phyloP scores from a whole-genome alignment of 192 early-diverging fungal genomes.

The Coemansia sp. region DNA sequence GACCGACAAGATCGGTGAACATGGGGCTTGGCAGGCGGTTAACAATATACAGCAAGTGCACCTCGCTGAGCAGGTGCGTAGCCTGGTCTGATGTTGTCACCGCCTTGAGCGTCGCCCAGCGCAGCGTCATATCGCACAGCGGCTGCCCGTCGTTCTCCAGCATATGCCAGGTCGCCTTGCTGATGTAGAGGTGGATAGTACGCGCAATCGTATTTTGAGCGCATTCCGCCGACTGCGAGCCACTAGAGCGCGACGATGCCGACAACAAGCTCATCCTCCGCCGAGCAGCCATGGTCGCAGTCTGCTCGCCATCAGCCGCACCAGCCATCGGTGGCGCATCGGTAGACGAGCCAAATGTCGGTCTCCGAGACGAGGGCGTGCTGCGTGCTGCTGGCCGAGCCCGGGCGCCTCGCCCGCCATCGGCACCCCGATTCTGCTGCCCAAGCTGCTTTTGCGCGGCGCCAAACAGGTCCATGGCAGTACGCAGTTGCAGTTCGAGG shows the following conservation, averaged over 20 bases:
- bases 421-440: conserved; percentile 16
- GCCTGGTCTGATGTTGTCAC: conserved; percentile 88
- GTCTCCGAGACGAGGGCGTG: conserved; percentile 6
- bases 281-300: not conserved
- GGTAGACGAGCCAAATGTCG: not conserved
- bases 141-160: conserved; percentile 64
- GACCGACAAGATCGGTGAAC: conserved; percentile 64
- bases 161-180: conserved; percentile 78
- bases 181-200: conserved; percentile 62
- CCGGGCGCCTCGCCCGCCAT: not conserved
- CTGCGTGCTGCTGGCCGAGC: not conserved
- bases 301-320: not conserved
- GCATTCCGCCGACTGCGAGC: conserved; percentile 38
- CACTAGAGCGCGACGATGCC: conserved; percentile 31
- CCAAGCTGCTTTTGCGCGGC: conserved; percentile 52
- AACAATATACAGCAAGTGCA: conserved; percentile 71
- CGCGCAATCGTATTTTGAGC: conserved; percentile 61
- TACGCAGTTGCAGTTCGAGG: conserved; percentile 55
- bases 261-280: conserved; percentile 9
- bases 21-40: conserved; percentile 64
- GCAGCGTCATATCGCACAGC: conserved; percentile 73
- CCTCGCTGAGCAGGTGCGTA: conserved; percentile 68
- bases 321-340: not conserved
- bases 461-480: conserved; percentile 55
- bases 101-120: conserved; percentile 66